These are phyloP conservation scores for Phytophthora ohioensis DNA, from an alignment of 352 stramenopile species.

Conservation along the genomic window DNA sequence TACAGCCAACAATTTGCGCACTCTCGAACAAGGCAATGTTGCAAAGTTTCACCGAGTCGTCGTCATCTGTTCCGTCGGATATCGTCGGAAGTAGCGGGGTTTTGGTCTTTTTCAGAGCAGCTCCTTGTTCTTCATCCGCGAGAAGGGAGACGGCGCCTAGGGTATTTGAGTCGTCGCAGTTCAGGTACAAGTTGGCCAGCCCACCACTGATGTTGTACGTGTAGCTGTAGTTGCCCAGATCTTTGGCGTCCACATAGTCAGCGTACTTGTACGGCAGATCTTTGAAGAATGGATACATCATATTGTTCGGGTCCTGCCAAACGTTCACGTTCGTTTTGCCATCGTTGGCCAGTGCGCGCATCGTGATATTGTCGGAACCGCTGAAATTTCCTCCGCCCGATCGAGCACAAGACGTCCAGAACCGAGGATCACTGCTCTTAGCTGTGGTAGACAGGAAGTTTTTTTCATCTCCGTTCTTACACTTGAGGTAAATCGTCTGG, in stretches of 20 bases:
- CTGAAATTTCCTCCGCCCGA: conserved; percentile 36
- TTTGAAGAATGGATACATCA: conserved; percentile 71
- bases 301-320: conserved; percentile 40
- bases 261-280: conserved; percentile 49
- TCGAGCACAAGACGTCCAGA: conserved; percentile 46
- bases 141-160: conserved; percentile 23
- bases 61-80: conserved; percentile 18
- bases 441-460: conserved; percentile 22
- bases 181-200: conserved; percentile 57
- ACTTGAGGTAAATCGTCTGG: conserved; percentile 67
- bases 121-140: conserved; percentile 2
- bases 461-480: conserved; percentile 41
- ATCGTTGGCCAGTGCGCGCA: conserved; percentile 27
- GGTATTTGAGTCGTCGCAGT: conserved; percentile 53
- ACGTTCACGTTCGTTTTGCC: conserved; percentile 47
- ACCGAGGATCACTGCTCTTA: conserved; percentile 44
- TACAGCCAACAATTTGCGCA: conserved; percentile 48
- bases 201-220: conserved; percentile 56
- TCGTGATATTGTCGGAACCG: conserved; percentile 38
- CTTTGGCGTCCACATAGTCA: conserved; percentile 57
- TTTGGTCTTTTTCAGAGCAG: conserved; percentile 5
- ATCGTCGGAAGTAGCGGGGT: conserved; percentile 21
- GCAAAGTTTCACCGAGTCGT: conserved; percentile 44
- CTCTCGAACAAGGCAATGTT: conserved; percentile 53
- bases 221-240: conserved; percentile 67